Conservation (phyloP, 2,329 filamentous ascomycete genomes). For the Monosporascus sp. region DNA sequence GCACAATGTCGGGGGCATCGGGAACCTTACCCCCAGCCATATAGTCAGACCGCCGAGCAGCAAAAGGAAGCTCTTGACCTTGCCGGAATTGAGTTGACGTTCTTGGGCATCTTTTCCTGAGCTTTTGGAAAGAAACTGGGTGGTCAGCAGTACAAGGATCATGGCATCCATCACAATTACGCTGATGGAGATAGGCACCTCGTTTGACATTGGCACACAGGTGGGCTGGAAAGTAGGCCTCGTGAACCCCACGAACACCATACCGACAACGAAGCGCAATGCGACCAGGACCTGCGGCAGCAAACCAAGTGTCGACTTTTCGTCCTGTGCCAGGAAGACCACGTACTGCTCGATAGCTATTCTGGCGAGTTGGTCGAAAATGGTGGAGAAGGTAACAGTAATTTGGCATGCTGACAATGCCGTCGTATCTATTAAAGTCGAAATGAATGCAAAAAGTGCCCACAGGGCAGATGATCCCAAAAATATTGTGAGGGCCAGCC, state of each 20-base stretch:
- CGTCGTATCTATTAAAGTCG: slow-evolving; percentile 40
- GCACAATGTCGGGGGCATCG: slow-evolving; percentile 4
- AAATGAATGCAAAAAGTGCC: slow-evolving; percentile 47
- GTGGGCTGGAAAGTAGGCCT: slow-evolving; percentile 46
- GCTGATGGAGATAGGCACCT: slow-evolving; percentile 39
- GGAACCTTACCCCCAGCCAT: slow-evolving; percentile 47
- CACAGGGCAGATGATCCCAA: slow-evolving; percentile 47
- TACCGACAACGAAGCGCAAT: slow-evolving; percentile 47
- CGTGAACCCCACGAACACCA: slow-evolving; percentile 49
- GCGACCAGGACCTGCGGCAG: slow-evolving; percentile 43
- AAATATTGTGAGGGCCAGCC: slow-evolving; percentile 58
- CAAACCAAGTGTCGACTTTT: slow-evolving; percentile 31
- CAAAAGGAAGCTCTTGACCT: slow-evolving; percentile 37
- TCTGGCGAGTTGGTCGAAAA: slow-evolving; percentile 54
- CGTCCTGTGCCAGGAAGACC: slow-evolving; percentile 41
- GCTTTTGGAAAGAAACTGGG: slow-evolving; percentile 35
- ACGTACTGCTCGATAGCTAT: slow-evolving; percentile 49
- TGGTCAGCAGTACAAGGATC: slow-evolving; percentile 37
- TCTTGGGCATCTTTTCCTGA: slow-evolving; percentile 28
- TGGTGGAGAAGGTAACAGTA: slow-evolving; percentile 44
- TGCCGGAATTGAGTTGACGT: slow-evolving; percentile 19
- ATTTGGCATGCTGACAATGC: slow-evolving; percentile 45
- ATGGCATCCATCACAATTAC: slow-evolving; percentile 40
- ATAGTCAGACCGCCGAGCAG: slow-evolving; percentile 40
- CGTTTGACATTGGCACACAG: slow-evolving; percentile 44